Conservation (phyloP, 805 yeast genomes). For the Pichia membranifaciens region DNA sequence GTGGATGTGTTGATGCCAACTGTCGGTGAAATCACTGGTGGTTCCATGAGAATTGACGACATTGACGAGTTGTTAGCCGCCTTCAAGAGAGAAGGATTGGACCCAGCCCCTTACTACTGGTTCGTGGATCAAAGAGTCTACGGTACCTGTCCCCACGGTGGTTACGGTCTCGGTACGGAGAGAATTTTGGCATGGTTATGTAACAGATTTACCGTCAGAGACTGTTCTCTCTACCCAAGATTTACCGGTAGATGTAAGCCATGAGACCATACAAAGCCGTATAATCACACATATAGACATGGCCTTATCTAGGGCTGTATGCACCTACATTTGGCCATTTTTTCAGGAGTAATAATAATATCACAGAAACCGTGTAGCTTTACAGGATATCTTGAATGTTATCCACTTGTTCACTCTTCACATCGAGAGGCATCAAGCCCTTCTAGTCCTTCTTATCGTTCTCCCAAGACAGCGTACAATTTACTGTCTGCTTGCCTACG, state of each 20-base stretch:
- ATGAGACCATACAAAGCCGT: constrained; percentile 29
- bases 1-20: constrained; percentile 98
- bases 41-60: constrained; percentile 92
- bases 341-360: no score
- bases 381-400: no score
- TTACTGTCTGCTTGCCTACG: no score
- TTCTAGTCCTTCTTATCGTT: no score
- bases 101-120: constrained; percentile 87
- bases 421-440: no score
- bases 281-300: neutral
- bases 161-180: constrained; percentile 98
- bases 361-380: no score
- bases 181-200: constrained; percentile 98
- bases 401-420: no score
- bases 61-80: constrained; percentile 82
- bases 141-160: constrained; percentile 98
- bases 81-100: constrained; percentile 87
- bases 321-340: no score
- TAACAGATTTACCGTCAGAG: constrained; percentile 96
- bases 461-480: no score
- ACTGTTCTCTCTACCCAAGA: constrained; percentile 96
- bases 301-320: no score
- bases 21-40: constrained; percentile 98
- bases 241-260: constrained; percentile 98
- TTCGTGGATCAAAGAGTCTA: constrained; percentile 91